Evolutionary conservation across 306 rosid genomes (phyloP).

Genomic region (Cyamopsis tetragonoloba): DNA sequence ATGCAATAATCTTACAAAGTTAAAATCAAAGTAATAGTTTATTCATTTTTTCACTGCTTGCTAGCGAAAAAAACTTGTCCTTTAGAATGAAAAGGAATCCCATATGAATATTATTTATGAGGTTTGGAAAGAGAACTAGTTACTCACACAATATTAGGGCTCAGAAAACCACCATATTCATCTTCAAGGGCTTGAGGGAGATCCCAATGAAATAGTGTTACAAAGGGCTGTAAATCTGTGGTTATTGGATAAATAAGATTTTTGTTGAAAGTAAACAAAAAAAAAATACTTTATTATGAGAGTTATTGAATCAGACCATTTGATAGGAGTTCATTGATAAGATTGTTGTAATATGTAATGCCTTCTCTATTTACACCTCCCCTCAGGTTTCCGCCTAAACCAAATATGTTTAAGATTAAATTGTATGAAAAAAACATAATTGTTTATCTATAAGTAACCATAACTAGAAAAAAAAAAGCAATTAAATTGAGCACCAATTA

Average conservation of each 20-base stretch:
- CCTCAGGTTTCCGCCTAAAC: constrained; percentile 43
- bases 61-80: no score
- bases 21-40: no score
- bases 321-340: constrained; percentile 48
- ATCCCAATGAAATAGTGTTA: constrained; percentile 56
- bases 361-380: constrained; percentile 50
- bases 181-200: constrained; percentile 57
- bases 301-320: constrained; percentile 27
- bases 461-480: background rate
- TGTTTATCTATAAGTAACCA: background rate
- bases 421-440: background rate
- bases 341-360: constrained; percentile 47
- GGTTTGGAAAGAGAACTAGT: background rate
- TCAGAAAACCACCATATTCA: constrained; percentile 53
- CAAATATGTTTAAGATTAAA: background rate
- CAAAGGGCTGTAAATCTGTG: constrained; percentile 42
- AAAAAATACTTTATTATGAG: no score
- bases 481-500: background rate
- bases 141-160: constrained; percentile 43
- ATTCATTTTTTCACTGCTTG: no score
- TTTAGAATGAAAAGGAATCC: background rate
- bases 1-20: no score
- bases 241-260: background rate
- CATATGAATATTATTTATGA: background rate
- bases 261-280: background rate